Base-by-base conservation (phyloP, 768 basidiomycete genomes). In the Lactarius trivialis region DNA sequence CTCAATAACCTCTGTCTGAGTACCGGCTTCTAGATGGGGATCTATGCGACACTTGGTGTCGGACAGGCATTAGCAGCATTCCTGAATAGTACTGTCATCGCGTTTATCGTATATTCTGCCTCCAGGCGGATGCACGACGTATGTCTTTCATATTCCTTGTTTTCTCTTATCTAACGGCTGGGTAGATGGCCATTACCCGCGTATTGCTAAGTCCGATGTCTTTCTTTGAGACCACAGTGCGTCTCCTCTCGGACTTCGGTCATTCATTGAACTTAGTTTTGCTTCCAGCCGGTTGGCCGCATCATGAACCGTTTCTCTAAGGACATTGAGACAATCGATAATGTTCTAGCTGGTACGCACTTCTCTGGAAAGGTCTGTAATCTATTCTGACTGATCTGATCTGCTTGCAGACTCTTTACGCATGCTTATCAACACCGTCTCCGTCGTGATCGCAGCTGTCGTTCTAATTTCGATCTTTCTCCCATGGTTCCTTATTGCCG, bases 251-350 rank as follows among this genome's bases (percentile, higher is more conserved):
- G 2, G 45, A 48, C 45, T 14, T 30, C 60, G 48, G 30, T 37
- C 58, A 21, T 58, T 65, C 61, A 60, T 60, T 58, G 24, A 60
- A 33, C 28, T 64, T 50, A 61, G 69, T 60, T 32, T 59, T n/a
- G 64, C 49, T 65, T 60, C 19, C 67, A 86, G 79, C 91, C 90
- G 7, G 78, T 91, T 24, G 93, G 93, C 19, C 84, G 91, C 11
- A 90, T 97, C 65, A 88, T 93, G 83, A 93, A 93, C 72, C 84
- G 92, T 17, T 92, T 97, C 71, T 85, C 90, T 1, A 92, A 93
- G 76, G 88, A 91, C 71, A 82, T 91, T 54, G 89, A 92, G 69
- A 91, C 89, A 0, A 79, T 91, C 57, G 91, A 92, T 70, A 92
- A 91, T 68, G 61, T 80, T 43, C 79, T 90, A 7, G 84, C 83